Evolutionary conservation across 768 basidiomycete species (phyloP).

Genomic region (Lactarius vividus): DNA sequence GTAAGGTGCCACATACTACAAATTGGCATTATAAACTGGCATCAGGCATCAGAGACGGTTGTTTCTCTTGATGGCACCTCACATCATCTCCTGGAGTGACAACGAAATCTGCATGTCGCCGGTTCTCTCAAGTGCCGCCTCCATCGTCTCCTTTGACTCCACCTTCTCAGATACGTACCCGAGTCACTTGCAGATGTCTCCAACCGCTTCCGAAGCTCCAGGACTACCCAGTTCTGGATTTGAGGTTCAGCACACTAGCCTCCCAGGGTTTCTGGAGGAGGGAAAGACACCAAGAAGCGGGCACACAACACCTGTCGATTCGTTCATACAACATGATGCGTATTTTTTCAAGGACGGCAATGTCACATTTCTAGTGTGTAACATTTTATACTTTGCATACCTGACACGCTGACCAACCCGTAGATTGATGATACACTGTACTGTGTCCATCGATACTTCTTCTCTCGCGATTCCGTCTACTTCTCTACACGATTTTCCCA

Average conservation of each 20-base stretch:
- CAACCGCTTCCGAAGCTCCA: neutral
- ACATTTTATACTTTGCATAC: too few relatives aligned
- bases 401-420: neutral
- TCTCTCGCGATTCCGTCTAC: slow-evolving; percentile 25
- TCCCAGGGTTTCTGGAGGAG: neutral
- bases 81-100: neutral
- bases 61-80: slow-evolving; percentile 5
- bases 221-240: neutral
- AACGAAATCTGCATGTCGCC: neutral
- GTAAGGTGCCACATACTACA: too few relatives aligned
- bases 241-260: neutral
- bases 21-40: too few relatives aligned
- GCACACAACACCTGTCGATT: neutral
- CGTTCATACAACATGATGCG: slow-evolving; percentile 11
- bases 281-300: neutral
- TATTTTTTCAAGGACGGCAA: slow-evolving; percentile 27
- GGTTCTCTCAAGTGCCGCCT: neutral
- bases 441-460: slow-evolving; percentile 25
- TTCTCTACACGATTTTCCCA: slow-evolving; percentile 18
- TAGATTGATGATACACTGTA: slow-evolving; percentile 23
- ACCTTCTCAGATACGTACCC: neutral
- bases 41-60: neutral
- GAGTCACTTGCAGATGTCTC: neutral
- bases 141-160: slow-evolving; percentile 13
- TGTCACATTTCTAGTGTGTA: slow-evolving; percentile 21